Evolutionary conservation across 345 rosid genomes (phyloP).

Genomic region (Litchi chinensis): DNA sequence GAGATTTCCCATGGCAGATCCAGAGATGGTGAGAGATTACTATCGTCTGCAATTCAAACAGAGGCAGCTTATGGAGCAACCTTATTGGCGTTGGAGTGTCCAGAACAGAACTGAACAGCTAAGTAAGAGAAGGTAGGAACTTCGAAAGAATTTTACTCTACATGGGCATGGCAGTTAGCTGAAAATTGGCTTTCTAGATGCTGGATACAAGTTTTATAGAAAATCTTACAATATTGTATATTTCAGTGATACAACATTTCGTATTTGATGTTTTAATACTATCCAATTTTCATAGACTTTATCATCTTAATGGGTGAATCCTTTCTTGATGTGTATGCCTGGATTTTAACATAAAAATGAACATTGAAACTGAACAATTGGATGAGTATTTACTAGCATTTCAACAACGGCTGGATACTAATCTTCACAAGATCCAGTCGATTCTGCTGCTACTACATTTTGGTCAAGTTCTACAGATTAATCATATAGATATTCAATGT

Average conservation of each 20-base stretch:
- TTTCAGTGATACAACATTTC: neutral
- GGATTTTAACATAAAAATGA: too few relatives aligned
- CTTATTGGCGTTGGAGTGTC: constrained; percentile 71
- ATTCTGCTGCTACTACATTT: too few relatives aligned
- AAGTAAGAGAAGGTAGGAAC: neutral
- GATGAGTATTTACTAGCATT: too few relatives aligned
- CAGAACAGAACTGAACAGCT: constrained; percentile 20
- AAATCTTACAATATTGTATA: neutral
- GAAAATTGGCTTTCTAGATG: neutral
- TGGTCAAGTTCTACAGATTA: too few relatives aligned
- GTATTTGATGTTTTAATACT: neutral
- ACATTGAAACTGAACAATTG: too few relatives aligned
- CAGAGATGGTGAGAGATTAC: constrained; percentile 39
- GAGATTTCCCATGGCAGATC: constrained; percentile 91
- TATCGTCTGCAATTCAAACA: constrained; percentile 48
- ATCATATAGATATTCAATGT: too few relatives aligned
- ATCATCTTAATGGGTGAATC: too few relatives aligned
- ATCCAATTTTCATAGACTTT: too few relatives aligned
- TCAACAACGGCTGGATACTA: too few relatives aligned
- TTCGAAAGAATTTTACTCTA: too few relatives aligned
- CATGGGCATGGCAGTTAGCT: neutral
- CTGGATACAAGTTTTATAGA: neutral
- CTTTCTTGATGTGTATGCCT: too few relatives aligned
- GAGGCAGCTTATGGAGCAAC: constrained; percentile 97
- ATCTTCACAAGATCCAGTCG: too few relatives aligned